phyloP scores from a whole-genome alignment of 2,329 filamentous ascomycete species.

The Monosporascus sp. region DNA sequence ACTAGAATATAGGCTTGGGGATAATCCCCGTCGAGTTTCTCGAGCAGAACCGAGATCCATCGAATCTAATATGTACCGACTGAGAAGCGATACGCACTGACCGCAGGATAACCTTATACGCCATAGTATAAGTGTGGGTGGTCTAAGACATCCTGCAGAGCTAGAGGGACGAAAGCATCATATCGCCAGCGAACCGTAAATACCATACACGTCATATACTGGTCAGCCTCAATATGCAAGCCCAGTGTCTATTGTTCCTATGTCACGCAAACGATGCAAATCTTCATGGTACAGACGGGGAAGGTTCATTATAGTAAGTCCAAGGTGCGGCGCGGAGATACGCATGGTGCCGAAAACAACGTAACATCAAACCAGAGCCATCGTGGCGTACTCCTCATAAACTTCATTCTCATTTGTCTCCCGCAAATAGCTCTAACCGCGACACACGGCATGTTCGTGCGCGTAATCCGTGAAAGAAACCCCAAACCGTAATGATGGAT shows the following conservation, averaged over 20 bases:
- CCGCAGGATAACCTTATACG: too few relatives aligned
- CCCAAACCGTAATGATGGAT: constrained; percentile 20
- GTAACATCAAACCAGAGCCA: neutral
- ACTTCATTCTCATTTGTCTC: constrained; percentile 9
- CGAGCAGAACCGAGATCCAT: too few relatives aligned
- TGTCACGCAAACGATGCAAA: neutral
- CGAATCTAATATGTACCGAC: too few relatives aligned
- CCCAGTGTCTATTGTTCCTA: too few relatives aligned
- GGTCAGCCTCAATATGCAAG: too few relatives aligned
- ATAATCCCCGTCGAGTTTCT: too few relatives aligned
- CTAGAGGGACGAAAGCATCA: too few relatives aligned
- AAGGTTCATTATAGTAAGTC: neutral
- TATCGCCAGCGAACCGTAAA: neutral
- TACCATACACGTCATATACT: too few relatives aligned
- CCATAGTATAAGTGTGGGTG: too few relatives aligned
- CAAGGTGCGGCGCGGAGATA: neutral
- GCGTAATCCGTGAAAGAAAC: constrained; percentile 7
- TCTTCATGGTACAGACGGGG: neutral
- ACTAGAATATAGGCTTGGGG: too few relatives aligned
- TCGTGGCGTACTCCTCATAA: neutral
- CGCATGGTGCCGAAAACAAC: neutral
- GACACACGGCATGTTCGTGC: constrained; percentile 6
- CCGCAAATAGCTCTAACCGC: neutral
- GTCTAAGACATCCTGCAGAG: too few relatives aligned
- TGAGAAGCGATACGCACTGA: too few relatives aligned